Evolutionary conservation across 2,329 filamentous ascomycete genomes (phyloP).

Genomic region (Penicillium crustosum): DNA sequence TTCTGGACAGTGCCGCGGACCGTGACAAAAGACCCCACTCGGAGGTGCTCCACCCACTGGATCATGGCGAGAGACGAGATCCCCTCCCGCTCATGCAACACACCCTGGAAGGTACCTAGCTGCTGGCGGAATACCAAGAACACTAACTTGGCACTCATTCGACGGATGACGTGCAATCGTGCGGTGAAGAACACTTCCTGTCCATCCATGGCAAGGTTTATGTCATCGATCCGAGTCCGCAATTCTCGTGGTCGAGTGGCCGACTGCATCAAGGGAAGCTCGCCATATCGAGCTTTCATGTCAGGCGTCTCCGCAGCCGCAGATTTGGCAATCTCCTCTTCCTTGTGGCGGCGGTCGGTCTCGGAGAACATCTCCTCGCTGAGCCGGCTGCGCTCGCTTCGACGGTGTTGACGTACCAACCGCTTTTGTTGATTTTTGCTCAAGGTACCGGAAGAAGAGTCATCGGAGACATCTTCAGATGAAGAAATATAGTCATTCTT

Average conservation of each 20-base stretch:
- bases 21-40: slow-evolving; percentile 74
- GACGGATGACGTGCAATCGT: slow-evolving; percentile 74
- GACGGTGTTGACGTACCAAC: slow-evolving; percentile 42
- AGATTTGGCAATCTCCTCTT: slow-evolving; percentile 49
- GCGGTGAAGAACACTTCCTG: slow-evolving; percentile 66
- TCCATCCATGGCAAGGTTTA: slow-evolving; percentile 56
- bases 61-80: slow-evolving; percentile 72
- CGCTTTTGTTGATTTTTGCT: slow-evolving; percentile 50
- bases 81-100: slow-evolving; percentile 63
- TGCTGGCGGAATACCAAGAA: slow-evolving; percentile 87
- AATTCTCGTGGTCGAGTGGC: slow-evolving; percentile 50
- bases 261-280: slow-evolving; percentile 59
- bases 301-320: slow-evolving; percentile 57
- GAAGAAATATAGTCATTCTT: slow-evolving; percentile 42
- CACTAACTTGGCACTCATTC: slow-evolving; percentile 77
- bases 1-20: slow-evolving; percentile 71
- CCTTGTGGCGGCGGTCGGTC: slow-evolving; percentile 42
- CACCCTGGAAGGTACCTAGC: slow-evolving; percentile 78
- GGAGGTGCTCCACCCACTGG: slow-evolving; percentile 81
- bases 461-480: slow-evolving; percentile 45
- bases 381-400: slow-evolving; percentile 40
- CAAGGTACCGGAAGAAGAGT: slow-evolving; percentile 36
- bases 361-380: slow-evolving; percentile 47
- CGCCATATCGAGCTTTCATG: slow-evolving; percentile 60
- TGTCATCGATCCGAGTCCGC: slow-evolving; percentile 52